Conservation (phyloP, 345 rosid species). For the Linum usitatissimum region DNA sequence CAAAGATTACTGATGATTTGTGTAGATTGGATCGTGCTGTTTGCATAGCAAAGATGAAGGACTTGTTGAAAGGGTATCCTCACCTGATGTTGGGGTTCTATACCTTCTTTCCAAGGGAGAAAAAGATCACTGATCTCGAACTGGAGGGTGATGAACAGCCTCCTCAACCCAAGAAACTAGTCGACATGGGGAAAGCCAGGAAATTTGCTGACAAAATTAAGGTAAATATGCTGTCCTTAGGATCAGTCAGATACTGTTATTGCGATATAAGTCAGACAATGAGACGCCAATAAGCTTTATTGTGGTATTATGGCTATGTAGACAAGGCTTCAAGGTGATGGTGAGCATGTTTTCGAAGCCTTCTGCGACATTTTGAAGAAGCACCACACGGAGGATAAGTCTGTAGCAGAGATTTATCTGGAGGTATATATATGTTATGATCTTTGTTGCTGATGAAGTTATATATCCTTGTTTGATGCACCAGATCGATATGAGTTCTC, state of each 20-base stretch:
- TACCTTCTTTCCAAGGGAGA: conserved; percentile 27
- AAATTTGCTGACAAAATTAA: conserved; percentile 28
- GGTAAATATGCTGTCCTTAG: conserved; percentile 7
- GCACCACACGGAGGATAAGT: conserved; percentile 26
- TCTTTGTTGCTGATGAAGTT: conserved; percentile 3
- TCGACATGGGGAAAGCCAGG: conserved; percentile 27
- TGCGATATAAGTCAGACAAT: too few species aligned
- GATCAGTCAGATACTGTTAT: too few species aligned
- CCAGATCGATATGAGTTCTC: not conserved
- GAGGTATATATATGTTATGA: conserved; percentile 15
- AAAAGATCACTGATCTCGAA: conserved; percentile 21
- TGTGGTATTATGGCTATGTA: conserved; percentile 14
- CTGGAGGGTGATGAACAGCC: conserved; percentile 18
- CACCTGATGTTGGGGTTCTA: conserved; percentile 28
- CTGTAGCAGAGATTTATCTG: conserved; percentile 24
- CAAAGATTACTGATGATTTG: not conserved
- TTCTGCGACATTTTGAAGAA: conserved; percentile 25
- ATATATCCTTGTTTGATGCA: conserved; percentile 1
- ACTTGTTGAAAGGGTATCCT: conserved; percentile 28
- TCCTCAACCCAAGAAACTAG: conserved; percentile 22
- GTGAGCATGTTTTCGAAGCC: conserved; percentile 16
- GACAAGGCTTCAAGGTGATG: conserved; percentile 31
- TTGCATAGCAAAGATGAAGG: conserved; percentile 26
- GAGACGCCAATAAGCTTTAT: not conserved
- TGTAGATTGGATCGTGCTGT: conserved; percentile 25